Conservation (phyloP, 176 grass and related monocot species). For the Triticum monococcum region DNA sequence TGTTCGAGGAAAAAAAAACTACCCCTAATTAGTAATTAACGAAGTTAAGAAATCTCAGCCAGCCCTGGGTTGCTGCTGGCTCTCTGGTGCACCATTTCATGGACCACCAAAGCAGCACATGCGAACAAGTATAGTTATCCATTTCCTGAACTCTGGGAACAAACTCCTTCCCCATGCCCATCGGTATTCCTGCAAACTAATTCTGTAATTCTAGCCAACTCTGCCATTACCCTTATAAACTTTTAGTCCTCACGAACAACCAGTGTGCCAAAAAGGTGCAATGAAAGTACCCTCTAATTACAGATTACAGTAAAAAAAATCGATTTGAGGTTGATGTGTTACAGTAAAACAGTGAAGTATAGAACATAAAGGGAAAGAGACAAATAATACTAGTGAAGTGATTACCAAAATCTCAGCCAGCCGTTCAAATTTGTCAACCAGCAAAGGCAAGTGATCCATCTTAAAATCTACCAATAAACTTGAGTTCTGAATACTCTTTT, state of each 20-base stretch:
- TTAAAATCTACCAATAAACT: conserved; percentile 69
- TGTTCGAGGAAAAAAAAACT: neutral
- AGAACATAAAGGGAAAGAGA: conserved; percentile 13
- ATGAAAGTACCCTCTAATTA: conserved; percentile 1
- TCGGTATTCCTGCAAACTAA: neutral
- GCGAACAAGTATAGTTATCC: neutral
- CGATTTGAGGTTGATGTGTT: neutral
- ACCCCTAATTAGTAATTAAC: neutral
- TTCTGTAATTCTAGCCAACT: neutral
- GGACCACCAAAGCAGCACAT: neutral
- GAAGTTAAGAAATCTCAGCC: neutral
- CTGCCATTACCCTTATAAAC: neutral
- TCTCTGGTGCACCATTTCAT: neutral
- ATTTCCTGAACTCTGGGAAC: neutral
- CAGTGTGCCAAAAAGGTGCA: neutral
- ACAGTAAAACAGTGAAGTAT: neutral
- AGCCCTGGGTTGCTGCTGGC: neutral
- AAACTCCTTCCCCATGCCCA: neutral
- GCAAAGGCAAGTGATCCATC: conserved; percentile 61
- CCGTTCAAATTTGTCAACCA: conserved; percentile 59
- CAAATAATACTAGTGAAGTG: conserved; percentile 25
- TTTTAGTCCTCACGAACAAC: neutral
- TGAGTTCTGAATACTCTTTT: conserved; percentile 70
- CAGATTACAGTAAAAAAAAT: neutral
- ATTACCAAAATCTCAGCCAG: conserved; percentile 77